Evolutionary conservation across 1,139 yeast species (phyloP), one percentile per base, ranked within the genome.

Genomic region (Candida dubliniensis): DNA sequence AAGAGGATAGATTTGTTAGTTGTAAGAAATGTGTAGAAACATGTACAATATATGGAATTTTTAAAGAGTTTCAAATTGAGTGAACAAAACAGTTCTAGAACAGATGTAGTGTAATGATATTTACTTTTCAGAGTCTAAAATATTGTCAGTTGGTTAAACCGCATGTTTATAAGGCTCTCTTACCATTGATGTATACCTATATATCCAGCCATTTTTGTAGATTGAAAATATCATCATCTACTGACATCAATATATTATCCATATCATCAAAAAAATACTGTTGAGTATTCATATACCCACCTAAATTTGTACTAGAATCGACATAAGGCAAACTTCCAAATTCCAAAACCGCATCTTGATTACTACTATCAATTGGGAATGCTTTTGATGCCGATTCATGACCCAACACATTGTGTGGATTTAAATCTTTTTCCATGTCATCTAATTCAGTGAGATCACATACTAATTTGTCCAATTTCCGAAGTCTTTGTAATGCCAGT

Each of bases 401-500:
- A 13, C 47, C 45, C 34, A 47, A 43, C 4, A 42, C 43, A 33
- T 41, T 46, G 12, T 41, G 38, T 7, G 43, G 37, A 34, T 44
- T 46, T 15, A 46, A 38, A 38, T 41, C 45, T 15, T 41, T 40
- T 24, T 40, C 45, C 14, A 39, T 39, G 13, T 48, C 51, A n/a
- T 47, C 51, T 18, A 45, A 41, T 15, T 46, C 49, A 3, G 49
- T 27, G n/a, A 41, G 34, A 23, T 46, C 51, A n/a, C 45, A 39
- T 4, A 48, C 51, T 36, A 48, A 34, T 31, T 36, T 40, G 14
- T 48, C 47, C 13, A 48, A 38, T 24, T 42, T 48, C 24, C 41
- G 41, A 9, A 48, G 31, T 32, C 42, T 48, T 12, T 32, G 39
- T 15, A 48, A 36, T 2, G 51, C 38, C 40, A 45, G 48, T 24